phyloP scores from a whole-genome alignment of 805 yeast species.

The Candida caryicola region DNA sequence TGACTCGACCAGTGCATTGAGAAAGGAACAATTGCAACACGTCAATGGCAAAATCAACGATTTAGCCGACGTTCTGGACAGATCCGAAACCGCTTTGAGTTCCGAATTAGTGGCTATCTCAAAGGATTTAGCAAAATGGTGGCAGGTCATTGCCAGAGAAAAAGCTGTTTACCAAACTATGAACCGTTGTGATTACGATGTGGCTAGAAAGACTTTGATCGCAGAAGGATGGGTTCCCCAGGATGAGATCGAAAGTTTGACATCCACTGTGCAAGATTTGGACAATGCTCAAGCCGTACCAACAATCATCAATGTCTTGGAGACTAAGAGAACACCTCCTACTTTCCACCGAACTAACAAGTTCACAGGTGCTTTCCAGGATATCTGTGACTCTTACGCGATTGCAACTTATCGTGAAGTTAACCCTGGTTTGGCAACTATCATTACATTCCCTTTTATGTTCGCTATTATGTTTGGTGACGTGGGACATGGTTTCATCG shows the following conservation, averaged over 20 bases:
- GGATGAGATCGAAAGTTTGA: conserved; percentile 65
- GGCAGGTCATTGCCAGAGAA: conserved; percentile 58
- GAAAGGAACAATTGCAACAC: conserved; percentile 30
- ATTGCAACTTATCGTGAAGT: conserved; percentile 73
- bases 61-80: conserved; percentile 32
- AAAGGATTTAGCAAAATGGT: conserved; percentile 73
- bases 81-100: conserved; percentile 60
- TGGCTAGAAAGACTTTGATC: conserved; percentile 76
- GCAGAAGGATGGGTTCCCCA: conserved; percentile 98
- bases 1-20: conserved; percentile 33
- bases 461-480: conserved; percentile 86
- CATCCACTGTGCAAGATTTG: conserved; percentile 60
- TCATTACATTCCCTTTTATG: conserved; percentile 77
- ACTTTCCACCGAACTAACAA: conserved; percentile 69
- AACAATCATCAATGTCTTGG: conserved; percentile 53
- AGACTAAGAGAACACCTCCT: conserved; percentile 67
- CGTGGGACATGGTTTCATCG: conserved; percentile 70
- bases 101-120: conserved; percentile 80
- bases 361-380: conserved; percentile 66
- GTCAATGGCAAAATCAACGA: conserved; percentile 30
- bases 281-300: conserved; percentile 52
- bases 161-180: conserved; percentile 76
- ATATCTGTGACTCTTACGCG: conserved; percentile 75
- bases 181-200: conserved; percentile 78
- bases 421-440: conserved; percentile 71